Base-by-base conservation (phyloP, 345 rosid genomes). In the Euphorbia tirucalli region DNA sequence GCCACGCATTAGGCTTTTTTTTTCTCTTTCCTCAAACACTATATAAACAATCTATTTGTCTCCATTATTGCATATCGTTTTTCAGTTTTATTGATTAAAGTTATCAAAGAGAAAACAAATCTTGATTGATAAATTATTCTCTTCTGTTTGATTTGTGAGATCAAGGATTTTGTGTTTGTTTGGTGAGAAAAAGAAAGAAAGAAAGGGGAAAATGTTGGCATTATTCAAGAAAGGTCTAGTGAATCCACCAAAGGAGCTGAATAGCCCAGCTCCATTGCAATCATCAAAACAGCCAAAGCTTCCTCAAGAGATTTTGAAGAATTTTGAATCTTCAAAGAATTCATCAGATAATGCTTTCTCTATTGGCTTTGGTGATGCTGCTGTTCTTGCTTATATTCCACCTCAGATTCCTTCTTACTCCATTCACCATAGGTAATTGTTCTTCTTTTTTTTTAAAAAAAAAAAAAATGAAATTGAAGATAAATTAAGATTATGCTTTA, bases 181-280 rank as follows among this genome's bases (percentile, higher is more conserved):
- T 31, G 13, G n/a, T 4, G 9, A 48, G 44, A 30, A 68, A 25
- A 7, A 55, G 25, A 4, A 55, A n/a, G 24, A 8, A 82, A n/a
- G n/a, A n/a, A n/a, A n/a, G n/a, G n/a, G n/a, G n/a, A n/a, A 75
- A 70, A 94, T 92, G 97, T 84, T 95, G 96, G 99, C 99, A 19
- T 87, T 94, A 60, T 94, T 94, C 67, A 97, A 88, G 61, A 84
- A 89, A 63, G 79, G 88, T 2, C 85, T 84, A 70, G 97, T 87
- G 54, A 83, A 94, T 70, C 96, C 98, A 19, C 98, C 97, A 9
- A 89, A 88, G 69, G 98, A 94, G 87, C 93, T 94, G 15, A 83
- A 90, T 70, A 90, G 97, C 70, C 98, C 98, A 37, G 90, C 92
- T 27, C 86, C 97, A 41, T 78, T 77, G 21, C 39, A 71, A 27